Base-by-base conservation (phyloP, 2,329 filamentous ascomycete genomes). In the Aspergillus pseudonomiae region DNA sequence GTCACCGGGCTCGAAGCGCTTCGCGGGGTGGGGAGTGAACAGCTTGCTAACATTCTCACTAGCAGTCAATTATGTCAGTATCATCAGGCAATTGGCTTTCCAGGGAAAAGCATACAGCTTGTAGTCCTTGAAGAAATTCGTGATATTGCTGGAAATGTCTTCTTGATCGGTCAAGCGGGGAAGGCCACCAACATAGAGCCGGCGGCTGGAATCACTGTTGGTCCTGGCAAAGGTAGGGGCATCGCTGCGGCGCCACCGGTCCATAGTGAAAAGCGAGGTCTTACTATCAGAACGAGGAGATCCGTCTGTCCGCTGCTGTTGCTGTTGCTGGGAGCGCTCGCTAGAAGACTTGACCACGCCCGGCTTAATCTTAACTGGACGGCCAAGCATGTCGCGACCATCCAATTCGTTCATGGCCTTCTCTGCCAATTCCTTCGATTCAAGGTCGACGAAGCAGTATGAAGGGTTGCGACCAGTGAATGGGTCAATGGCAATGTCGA, bases 401-500 rank as follows among this genome's bases (percentile, higher is more conserved):
- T 85, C 80, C 50, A 92, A 78, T 14, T 83, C 79, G n/a, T 76
- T 71, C 73, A 91, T 86, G 1, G 87, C 88, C 1, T 75, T 75
- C 5, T 85, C 81, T 3, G 89, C 89, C 34, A 86, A 80, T 32
- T 86, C 85, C 53, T 82, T 82, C 54, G 81, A 83, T 53, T 77
- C 75, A 62, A 92, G 86, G 70, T 92, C 89, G 53, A 92, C 86
- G 69, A 93, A 92, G 79, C 89, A 92, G 78, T 91, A 92, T 43
- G 88, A 89, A 0, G 89, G 89, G 73, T 92, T 92, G 52, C 89
- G 83, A 46, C 84, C 86, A 34, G 85, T 89, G 74, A 90, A 86
- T 1, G 88, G 85, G 70, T 92, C 89, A 59, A 90, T 83, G 0
- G 88, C 88, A 69, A 92, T 89, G 73, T 90, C 87, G 67, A 92